Evolutionary conservation across 805 yeast genomes (phyloP).

Genomic region (Sungouiozyma intestinalis): DNA sequence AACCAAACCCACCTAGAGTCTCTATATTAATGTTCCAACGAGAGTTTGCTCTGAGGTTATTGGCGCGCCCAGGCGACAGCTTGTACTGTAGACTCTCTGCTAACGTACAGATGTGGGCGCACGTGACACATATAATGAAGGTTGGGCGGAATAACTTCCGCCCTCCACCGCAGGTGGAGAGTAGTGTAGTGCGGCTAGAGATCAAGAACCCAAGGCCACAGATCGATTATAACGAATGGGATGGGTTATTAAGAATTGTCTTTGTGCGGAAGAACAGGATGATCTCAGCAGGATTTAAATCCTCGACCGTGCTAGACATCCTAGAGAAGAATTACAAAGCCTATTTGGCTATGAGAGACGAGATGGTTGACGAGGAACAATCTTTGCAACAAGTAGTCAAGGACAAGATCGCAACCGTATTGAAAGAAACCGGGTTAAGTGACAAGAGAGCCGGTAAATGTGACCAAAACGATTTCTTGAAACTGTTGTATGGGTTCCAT

Average conservation of each 20-base stretch:
- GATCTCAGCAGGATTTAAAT: constrained; percentile 84
- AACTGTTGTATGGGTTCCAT: constrained; percentile 81
- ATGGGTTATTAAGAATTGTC: constrained; percentile 81
- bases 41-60: constrained; percentile 85
- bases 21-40: constrained; percentile 96
- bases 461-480: constrained; percentile 90
- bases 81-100: constrained; percentile 89
- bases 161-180: constrained; percentile 98
- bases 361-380: constrained; percentile 35
- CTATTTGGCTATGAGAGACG: constrained; percentile 44
- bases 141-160: constrained; percentile 94
- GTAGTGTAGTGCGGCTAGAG: constrained; percentile 89
- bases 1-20: constrained; percentile 89
- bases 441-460: constrained; percentile 88
- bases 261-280: constrained; percentile 93
- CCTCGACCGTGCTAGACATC: constrained; percentile 65
- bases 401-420: constrained; percentile 59
- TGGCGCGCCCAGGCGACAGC: constrained; percentile 95
- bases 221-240: constrained; percentile 93
- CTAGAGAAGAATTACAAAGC: constrained; percentile 83
- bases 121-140: constrained; percentile 95
- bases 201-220: constrained; percentile 90
- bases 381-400: constrained; percentile 40
- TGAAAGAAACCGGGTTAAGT: constrained; percentile 66
- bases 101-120: constrained; percentile 99